Percentiles rank a stretch among this genome's conserved stretches.
These are phyloP conservation scores for Diaporthe sp. DNA, from an alignment of 2,329 filamentous ascomycete species.

Conservation along the genomic window DNA sequence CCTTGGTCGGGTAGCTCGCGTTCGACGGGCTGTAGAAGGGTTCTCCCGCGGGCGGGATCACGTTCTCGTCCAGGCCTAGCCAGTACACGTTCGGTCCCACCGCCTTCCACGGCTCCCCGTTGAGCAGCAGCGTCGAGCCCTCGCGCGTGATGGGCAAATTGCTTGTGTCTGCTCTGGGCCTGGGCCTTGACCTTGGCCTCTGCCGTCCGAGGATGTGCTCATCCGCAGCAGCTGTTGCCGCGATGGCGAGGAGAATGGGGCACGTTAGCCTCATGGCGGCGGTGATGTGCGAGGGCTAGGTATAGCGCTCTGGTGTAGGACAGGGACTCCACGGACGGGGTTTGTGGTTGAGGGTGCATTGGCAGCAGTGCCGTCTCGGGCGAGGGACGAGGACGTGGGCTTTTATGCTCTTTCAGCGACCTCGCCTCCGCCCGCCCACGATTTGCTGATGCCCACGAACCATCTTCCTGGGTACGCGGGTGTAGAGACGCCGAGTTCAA, in stretches of 20 bases:
- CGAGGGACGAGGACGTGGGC: neutral
- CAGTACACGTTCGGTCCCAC: slow-evolving; percentile 65
- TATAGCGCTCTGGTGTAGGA: neutral
- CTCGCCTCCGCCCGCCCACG: neutral
- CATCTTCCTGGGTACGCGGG: neutral
- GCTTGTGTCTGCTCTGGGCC: slow-evolving; percentile 35
- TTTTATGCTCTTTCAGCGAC: neutral
- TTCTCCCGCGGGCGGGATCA: slow-evolving; percentile 57
- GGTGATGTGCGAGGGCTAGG: neutral
- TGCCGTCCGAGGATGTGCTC: neutral
- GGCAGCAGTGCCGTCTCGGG: neutral
- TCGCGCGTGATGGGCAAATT: slow-evolving; percentile 52
- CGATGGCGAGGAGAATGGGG: neutral
- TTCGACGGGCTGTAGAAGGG: slow-evolving; percentile 60
- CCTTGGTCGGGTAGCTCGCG: slow-evolving; percentile 61
- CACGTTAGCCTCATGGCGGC: slow-evolving; percentile 1
- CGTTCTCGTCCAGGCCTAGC: slow-evolving; percentile 66
- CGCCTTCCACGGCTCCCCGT: slow-evolving; percentile 58
- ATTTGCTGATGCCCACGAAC: slow-evolving; percentile 1
- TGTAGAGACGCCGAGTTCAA: slow-evolving; percentile 8
- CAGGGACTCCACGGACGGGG: neutral
- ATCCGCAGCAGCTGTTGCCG: slow-evolving; percentile 3
- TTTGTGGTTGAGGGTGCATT: neutral
- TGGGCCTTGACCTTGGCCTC: neutral
- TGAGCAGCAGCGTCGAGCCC: slow-evolving; percentile 53